These are phyloP conservation scores for Naganishia liquefaciens DNA, from an alignment of 1,284 basidiomycete genomes.

Conservation along the genomic window DNA sequence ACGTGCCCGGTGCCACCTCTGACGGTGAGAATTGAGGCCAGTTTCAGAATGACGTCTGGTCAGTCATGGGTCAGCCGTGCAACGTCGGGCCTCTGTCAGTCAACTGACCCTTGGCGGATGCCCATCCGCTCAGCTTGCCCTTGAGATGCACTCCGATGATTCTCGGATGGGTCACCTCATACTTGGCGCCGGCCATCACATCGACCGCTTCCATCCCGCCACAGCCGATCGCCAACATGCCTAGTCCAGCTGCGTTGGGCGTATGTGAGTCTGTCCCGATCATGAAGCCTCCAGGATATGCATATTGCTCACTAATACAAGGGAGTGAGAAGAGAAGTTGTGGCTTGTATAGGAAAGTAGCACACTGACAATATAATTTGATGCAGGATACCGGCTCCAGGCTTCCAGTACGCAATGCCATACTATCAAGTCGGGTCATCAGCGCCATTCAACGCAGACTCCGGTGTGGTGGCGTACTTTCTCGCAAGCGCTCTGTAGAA, in stretches of 20 bases:
- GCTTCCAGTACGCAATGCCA: conserved; percentile 79
- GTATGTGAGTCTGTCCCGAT: conserved; percentile 81
- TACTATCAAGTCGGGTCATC: conserved; percentile 65
- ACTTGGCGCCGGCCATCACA: conserved; percentile 94
- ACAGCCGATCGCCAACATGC: conserved; percentile 90
- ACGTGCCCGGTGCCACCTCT: conserved; percentile 89
- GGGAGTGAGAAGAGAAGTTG: background rate
- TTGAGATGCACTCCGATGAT: conserved; percentile 82
- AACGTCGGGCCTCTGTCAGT: conserved; percentile 88
- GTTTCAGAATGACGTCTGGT: conserved; percentile 34
- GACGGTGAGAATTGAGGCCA: conserved; percentile 30
- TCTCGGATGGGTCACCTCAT: conserved; percentile 89
- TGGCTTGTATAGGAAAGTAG: background rate
- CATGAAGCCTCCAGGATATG: conserved; percentile 62
- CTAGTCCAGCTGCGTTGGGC: conserved; percentile 90
- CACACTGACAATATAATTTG: conserved; percentile 73
- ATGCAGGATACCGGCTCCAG: conserved; percentile 83
- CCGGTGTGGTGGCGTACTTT: background rate
- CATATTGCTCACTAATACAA: conserved; percentile 77
- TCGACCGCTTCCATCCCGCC: conserved; percentile 96
- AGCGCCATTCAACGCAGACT: background rate
- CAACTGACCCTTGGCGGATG: conserved; percentile 67
- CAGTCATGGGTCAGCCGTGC: conserved; percentile 81
- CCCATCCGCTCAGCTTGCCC: conserved; percentile 81
- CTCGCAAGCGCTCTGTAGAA: conserved; percentile 81